Base-by-base conservation (phyloP, 2,329 filamentous ascomycete species). In the Diaporthe sp. region DNA sequence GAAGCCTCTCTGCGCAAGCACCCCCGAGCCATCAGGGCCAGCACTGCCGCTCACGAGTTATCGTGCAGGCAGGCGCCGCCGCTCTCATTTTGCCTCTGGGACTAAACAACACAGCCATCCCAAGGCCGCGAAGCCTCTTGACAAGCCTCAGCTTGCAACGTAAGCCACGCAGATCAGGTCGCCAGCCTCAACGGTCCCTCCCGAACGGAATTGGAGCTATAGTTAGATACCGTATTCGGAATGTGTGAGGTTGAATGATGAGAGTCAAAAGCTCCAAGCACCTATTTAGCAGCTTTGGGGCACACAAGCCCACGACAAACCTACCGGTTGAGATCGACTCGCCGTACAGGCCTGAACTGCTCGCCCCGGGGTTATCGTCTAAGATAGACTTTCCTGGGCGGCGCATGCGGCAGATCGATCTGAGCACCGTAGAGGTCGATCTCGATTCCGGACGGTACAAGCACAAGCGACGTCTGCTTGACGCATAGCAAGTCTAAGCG, bases 101-200 rank as follows among this genome's bases (percentile, higher is more conserved):
- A 31, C 53, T 55, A 19, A 17, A 6, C 65, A 9, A 8, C 65
- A 69, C 65, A 69, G 65, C 65, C 65, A 69, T 69, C 34, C 65
- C 65, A 69, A 69, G 49, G n/a, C 65, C 34, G 22, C 46, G 6
- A 55, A 69, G 65, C 65, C 65, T 28, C 65, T 39, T n/a, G 65
- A 53, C 65, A 42, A 28, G 34, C 34, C 37, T 42, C 49, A 69
- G 49, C 65, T 69, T 22, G 34, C 65, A 19, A 55, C 49, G 42
- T 31, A 15, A 69, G 34, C 65, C 65, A 42, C n/a, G 17, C 65
- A 31, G 34, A 28, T 28, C 34, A 28, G 12, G 22, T 25, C n/a
- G 13, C 15, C 65, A 31, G 65, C 65, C 9, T 28, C 34, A 37
- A 55, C 49, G 8, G 15, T 42, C 65, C 13, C 46, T 53, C n/a